Evolutionary conservation across 208 protist genomes (phyloP).

Genomic region (Crithidia fasciculata): DNA sequence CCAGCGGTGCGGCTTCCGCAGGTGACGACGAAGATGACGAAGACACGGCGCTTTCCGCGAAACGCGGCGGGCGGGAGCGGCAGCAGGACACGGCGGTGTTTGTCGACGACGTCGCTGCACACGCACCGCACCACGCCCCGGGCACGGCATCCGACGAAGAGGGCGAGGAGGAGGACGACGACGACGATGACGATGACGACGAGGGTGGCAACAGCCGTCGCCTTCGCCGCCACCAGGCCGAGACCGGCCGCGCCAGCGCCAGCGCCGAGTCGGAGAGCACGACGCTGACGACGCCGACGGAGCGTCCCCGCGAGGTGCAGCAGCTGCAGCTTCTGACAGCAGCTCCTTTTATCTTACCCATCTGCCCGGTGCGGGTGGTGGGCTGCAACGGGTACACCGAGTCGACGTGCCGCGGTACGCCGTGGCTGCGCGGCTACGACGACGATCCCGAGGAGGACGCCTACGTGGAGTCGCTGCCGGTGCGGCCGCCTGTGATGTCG

Average conservation of each 20-base stretch:
- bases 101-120: neutral
- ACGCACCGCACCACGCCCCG: neutral
- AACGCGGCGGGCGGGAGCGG: neutral
- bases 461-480: slow-evolving; percentile 50
- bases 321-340: slow-evolving; percentile 34
- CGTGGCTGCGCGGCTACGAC: slow-evolving; percentile 61
- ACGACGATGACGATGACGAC: slow-evolving; percentile 1
- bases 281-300: slow-evolving; percentile 7
- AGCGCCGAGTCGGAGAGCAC: slow-evolving; percentile 10
- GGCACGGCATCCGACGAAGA: neutral
- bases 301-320: slow-evolving; percentile 25
- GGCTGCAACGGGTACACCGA: slow-evolving; percentile 48
- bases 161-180: slow-evolving; percentile 1
- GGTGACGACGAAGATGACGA: slow-evolving; percentile 7
- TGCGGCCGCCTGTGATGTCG: slow-evolving; percentile 52
- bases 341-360: slow-evolving; percentile 43
- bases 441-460: slow-evolving; percentile 56
- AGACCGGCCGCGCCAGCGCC: slow-evolving; percentile 2
- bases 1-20: neutral
- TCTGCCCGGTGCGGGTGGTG: slow-evolving; percentile 56
- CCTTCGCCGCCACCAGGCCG: neutral
- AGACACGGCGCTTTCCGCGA: slow-evolving; percentile 10
- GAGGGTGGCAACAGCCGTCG: neutral
- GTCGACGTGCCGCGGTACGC: slow-evolving; percentile 50
- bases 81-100: slow-evolving; percentile 16